Percentiles rank a stretch among this genome's conserved stretches.
Conservation (phyloP, 768 basidiomycete genomes). For the Psilocybe azurescens region DNA sequence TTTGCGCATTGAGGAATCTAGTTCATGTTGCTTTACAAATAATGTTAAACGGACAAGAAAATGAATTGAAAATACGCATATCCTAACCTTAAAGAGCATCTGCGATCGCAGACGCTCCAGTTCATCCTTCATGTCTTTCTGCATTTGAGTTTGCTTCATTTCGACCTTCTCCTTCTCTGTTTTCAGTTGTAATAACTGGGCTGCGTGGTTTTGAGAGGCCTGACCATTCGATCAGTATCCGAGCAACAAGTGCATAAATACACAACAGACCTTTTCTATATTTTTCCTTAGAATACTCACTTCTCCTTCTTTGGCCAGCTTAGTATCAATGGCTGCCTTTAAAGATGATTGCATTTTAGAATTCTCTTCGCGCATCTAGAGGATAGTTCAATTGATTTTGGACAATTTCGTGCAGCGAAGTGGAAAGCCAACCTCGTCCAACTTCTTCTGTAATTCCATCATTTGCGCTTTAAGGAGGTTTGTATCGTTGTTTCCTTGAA, state of each 20-base stretch:
- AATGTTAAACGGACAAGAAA: not conserved
- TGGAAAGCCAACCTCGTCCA: conserved; percentile 50
- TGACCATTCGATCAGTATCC: conserved; percentile 30
- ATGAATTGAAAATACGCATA: not conserved
- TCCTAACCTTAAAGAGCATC: conserved; percentile 67
- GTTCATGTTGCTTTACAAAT: conserved; percentile 63
- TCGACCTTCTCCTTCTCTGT: conserved; percentile 67
- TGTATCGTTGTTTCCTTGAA: conserved; percentile 1
- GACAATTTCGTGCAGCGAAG: conserved; percentile 6
- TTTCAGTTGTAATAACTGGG: conserved; percentile 60
- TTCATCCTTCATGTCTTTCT: conserved; percentile 69
- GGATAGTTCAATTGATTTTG: conserved; percentile 18
- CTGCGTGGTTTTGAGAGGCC: conserved; percentile 63
- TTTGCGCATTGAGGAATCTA: conserved; percentile 61
- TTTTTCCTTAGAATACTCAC: conserved; percentile 66
- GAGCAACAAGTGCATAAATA: not conserved
- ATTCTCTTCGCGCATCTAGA: conserved; percentile 59
- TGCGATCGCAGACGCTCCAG: conserved; percentile 74
- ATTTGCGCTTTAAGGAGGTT: conserved; percentile 28
- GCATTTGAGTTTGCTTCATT: conserved; percentile 54
- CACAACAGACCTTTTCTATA: conserved; percentile 63
- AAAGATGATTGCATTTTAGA: conserved; percentile 48
- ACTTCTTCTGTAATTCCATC: conserved; percentile 35
- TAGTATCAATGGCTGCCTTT: conserved; percentile 53
- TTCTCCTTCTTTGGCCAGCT: conserved; percentile 71